Evolutionary conservation across 192 early-diverging fungal species (phyloP).

Genomic region (Globomyces pollinis-pini): DNA sequence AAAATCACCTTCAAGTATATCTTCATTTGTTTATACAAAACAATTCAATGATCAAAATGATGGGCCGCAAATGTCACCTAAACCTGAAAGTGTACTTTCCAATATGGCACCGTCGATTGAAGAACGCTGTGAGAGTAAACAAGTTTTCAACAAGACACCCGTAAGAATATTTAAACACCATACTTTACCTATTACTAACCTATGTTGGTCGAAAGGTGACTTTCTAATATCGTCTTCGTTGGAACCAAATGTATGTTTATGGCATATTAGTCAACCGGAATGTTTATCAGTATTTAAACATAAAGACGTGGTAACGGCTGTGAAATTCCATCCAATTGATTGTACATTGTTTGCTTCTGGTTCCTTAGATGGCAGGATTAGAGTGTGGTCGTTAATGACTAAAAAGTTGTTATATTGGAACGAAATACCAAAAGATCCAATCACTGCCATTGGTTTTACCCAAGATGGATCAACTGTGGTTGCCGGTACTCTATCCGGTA

Average conservation of each 20-base stretch:
- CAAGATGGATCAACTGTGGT: conserved; percentile 61
- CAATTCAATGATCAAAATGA: too few relatives aligned
- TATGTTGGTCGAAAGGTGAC: conserved; percentile 48
- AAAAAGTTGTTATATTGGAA: conserved; percentile 76
- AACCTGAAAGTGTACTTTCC: too few relatives aligned
- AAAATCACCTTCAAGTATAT: not conserved
- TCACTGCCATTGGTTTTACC: conserved; percentile 77
- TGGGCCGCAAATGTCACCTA: too few relatives aligned
- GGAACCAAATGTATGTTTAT: conserved; percentile 79
- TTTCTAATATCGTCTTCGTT: conserved; percentile 74
- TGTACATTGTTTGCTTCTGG: conserved; percentile 75
- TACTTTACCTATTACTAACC: conserved; percentile 56
- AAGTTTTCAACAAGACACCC: conserved; percentile 23
- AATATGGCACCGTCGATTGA: not conserved
- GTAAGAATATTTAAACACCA: conserved; percentile 70
- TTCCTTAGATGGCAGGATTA: conserved; percentile 68
- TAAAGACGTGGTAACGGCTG: conserved; percentile 66
- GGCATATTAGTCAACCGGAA: conserved; percentile 64
- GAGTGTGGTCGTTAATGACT: conserved; percentile 76
- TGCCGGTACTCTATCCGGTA: conserved; percentile 68
- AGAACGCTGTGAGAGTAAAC: not conserved
- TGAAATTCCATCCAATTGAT: conserved; percentile 77
- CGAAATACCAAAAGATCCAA: conserved; percentile 56
- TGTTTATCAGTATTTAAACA: conserved; percentile 77
- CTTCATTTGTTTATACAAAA: not conserved